Evolutionary conservation across 2,329 filamentous ascomycete species (phyloP).

Genomic region (Fusarium algeriense): DNA sequence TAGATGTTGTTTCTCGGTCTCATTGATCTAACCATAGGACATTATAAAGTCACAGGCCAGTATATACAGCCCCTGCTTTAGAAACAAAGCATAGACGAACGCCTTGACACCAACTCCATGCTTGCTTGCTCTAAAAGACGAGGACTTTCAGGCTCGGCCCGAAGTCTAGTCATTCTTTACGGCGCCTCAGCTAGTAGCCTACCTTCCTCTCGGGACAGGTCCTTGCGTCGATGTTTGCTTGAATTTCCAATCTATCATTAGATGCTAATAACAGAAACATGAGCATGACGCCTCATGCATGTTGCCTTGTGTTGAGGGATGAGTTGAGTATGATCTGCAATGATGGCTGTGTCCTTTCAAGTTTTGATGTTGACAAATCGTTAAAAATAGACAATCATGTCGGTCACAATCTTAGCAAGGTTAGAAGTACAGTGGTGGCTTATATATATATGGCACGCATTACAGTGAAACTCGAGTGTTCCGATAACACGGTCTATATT

Average conservation of each 20-base stretch:
- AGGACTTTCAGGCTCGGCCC: constrained; percentile 15
- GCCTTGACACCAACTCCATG: background rate
- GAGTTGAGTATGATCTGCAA: background rate
- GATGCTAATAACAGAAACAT: constrained; percentile 16
- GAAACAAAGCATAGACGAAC: constrained; percentile 2
- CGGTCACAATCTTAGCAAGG: background rate
- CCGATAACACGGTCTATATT: background rate
- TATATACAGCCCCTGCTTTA: background rate
- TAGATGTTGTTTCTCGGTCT: background rate
- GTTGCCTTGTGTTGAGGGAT: background rate
- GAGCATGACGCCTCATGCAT: constrained; percentile 15
- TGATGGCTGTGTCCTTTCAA: background rate
- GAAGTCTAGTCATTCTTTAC: constrained; percentile 7
- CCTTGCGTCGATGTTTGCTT: constrained; percentile 28
- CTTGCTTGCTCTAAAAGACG: background rate
- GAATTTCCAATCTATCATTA: constrained; percentile 1
- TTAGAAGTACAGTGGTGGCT: constrained; percentile 2
- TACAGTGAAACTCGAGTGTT: background rate
- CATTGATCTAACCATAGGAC: background rate
- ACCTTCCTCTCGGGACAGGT: constrained; percentile 14
- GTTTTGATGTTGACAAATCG: background rate
- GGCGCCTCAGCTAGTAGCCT: constrained; percentile 17
- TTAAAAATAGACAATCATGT: background rate
- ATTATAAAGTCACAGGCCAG: too few relatives aligned
- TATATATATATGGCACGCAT: constrained; percentile 1